phyloP scores from a whole-genome alignment of 306 rosid species.

The Ormosia emarginata region DNA sequence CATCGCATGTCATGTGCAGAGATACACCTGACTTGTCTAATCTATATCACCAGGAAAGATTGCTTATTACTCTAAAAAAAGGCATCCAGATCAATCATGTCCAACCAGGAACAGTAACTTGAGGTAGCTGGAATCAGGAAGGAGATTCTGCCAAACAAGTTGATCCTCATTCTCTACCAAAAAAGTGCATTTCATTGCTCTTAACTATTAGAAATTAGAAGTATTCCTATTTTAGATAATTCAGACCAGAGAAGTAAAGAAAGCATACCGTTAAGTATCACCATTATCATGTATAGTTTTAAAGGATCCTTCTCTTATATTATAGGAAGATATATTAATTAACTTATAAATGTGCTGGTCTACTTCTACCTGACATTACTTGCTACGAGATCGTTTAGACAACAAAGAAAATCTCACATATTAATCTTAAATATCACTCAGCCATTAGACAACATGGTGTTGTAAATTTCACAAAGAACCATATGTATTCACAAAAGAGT shows the following conservation, averaged over 20 bases:
- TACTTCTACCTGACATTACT: background rate
- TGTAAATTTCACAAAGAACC: constrained; percentile 12
- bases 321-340: background rate
- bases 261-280: constrained; percentile 12
- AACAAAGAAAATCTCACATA: background rate
- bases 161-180: constrained; percentile 23
- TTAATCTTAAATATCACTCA: background rate
- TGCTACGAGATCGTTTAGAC: background rate
- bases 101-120: constrained; percentile 33
- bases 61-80: constrained; percentile 4
- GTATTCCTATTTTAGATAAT: constrained; percentile 8
- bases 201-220: constrained; percentile 14
- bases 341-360: background rate
- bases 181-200: constrained; percentile 23
- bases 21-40: constrained; percentile 23
- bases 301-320: background rate
- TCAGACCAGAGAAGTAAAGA: constrained; percentile 20
- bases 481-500: background rate
- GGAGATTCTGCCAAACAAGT: constrained; percentile 34
- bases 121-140: constrained; percentile 28
- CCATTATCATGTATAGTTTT: background rate
- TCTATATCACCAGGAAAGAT: constrained; percentile 9
- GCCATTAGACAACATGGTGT: background rate
- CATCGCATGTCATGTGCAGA: constrained; percentile 28
- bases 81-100: constrained; percentile 21